These are phyloP conservation scores for Begonia fuchsioides DNA, from an alignment of 306 rosid genomes.

Conservation along the genomic window DNA sequence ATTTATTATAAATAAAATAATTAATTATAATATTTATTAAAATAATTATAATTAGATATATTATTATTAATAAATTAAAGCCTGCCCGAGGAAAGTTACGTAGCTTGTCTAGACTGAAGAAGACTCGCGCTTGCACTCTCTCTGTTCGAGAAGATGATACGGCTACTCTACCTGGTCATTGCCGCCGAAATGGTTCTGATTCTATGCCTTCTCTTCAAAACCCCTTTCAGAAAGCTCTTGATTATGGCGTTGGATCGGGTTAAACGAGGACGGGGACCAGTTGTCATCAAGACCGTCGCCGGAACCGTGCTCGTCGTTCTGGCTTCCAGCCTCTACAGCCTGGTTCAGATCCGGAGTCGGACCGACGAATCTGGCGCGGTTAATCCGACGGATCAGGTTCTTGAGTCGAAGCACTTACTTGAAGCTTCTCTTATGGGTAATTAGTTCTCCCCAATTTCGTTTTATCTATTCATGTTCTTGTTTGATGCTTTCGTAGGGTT, in stretches of 20 bases:
- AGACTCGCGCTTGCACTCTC: background rate
- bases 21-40: too few species aligned
- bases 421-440: conserved; percentile 95
- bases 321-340: conserved; percentile 40
- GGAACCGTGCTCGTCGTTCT: conserved; percentile 50
- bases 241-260: conserved; percentile 51
- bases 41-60: too few species aligned
- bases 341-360: conserved; percentile 48
- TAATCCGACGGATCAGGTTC: conserved; percentile 86
- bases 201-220: conserved; percentile 46
- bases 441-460: too few species aligned
- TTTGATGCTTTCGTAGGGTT: too few species aligned
- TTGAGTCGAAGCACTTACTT: conserved; percentile 63
- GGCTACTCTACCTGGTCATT: conserved; percentile 52
- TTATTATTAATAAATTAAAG: too few species aligned
- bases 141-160: conserved; percentile 49
- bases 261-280: conserved; percentile 85
- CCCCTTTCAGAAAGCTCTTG: conserved; percentile 71
- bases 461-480: too few species aligned
- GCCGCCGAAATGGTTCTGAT: conserved; percentile 44
- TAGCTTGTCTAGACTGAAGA: too few species aligned
- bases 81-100: too few species aligned
- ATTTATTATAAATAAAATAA: too few species aligned
- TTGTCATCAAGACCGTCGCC: conserved; percentile 50
- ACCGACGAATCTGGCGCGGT: too few species aligned